These are phyloP conservation scores for Kwoniella mangroviensis DNA, from an alignment of 768 basidiomycete genomes.

Conservation along the genomic window DNA sequence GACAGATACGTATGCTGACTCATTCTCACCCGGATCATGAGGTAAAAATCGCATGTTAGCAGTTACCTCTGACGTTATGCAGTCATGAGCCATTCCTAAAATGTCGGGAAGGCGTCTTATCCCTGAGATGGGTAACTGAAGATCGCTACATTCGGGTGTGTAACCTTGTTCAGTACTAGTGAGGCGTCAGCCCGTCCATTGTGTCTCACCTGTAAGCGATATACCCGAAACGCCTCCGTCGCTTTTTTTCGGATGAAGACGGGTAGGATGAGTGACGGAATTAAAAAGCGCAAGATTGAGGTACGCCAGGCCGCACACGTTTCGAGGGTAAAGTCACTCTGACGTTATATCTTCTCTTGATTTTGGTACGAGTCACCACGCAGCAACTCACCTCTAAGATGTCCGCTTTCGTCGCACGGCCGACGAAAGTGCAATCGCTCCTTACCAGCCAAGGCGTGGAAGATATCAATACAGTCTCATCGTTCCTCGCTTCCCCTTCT, in stretches of 20 bases:
- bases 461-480: slow-evolving; percentile 18
- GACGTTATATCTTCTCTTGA: neutral
- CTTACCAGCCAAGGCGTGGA: neutral
- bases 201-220: neutral
- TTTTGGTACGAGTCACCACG: no score
- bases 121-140: neutral
- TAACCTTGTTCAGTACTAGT: neutral
- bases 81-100: neutral
- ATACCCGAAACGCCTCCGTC: neutral
- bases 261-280: neutral
- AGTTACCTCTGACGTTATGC: neutral
- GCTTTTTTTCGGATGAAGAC: neutral
- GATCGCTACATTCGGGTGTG: neutral
- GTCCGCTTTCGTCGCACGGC: slow-evolving; percentile 1
- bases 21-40: neutral
- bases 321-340: neutral
- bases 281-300: neutral
- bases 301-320: neutral
- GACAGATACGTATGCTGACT: neutral
- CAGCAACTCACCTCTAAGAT: neutral
- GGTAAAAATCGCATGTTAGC: neutral
- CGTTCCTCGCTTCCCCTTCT: slow-evolving; percentile 14
- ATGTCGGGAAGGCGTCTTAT: neutral
- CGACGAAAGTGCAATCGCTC: neutral
- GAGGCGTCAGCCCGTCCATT: slow-evolving; percentile 1